Evolutionary conservation across 495 filamentous ascomycete genomes (phyloP), one percentile per base, ranked within the genome.

Genomic region (Entonaema liquescens): DNA sequence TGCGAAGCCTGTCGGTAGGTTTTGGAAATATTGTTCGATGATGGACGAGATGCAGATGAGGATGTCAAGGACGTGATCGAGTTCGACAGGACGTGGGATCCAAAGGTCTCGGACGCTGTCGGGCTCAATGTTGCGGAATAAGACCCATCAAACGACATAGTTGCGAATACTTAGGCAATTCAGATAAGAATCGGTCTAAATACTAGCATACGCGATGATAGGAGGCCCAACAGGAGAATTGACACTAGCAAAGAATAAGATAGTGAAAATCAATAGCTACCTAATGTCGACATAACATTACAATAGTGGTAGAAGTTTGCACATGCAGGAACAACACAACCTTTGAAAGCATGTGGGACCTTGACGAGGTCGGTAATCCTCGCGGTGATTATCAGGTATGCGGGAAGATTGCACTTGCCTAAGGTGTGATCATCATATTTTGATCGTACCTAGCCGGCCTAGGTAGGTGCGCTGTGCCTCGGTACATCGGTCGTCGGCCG

Each of bases 1-100:
- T 93, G 90, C 11, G 92, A 93, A 49, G 95, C 92, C 80, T 95
- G 92, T 67, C 94, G 91, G 81, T 97, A 98, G 4, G 92, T 85
- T 77, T 93, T 94, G 53, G 90, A 90, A 68, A 93, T 89, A 68
- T 89, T 86, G n/a, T 83, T 84, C 33, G 87, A 82, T 33, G 81
- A 82, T 56, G 84, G 82, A 28, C 88, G 86, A 70, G 89, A 85
- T 53, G 88, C 70, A 17, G 81, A 68, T 42, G 81, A 77, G 8
- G 82, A 75, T 28, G 82, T 78, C 9, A 83, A 72, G 11, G 83
- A 83, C 6, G 83, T 78, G 49, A 86, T 83, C 11, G 84, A 85
- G 11, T 80, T 78, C 5, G 82, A 79, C 28, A 86, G 80, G 23
- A 81, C 64, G 47, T 81, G 80, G 9, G 78, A 78, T 44, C 62